These are phyloP conservation scores for Pneumocystis sp. DNA, from an alignment of 1,139 yeast genomes.

Conservation along the genomic window DNA sequence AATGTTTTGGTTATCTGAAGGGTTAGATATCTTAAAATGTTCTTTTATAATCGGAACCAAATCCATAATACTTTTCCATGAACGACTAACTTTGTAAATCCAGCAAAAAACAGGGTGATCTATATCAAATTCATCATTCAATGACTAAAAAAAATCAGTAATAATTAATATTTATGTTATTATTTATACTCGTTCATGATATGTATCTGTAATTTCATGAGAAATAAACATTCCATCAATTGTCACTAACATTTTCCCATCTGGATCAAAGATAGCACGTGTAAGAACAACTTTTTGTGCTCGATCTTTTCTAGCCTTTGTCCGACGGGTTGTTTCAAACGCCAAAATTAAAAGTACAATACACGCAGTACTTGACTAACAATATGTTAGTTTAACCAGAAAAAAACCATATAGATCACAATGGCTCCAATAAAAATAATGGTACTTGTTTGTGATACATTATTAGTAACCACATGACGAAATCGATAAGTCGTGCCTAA, in stretches of 20 bases:
- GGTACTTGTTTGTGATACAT: background rate
- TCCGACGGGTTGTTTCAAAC: background rate
- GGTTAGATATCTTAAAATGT: background rate
- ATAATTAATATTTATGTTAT: background rate
- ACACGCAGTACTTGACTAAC: conserved; percentile 2
- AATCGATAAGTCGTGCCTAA: conserved; percentile 2
- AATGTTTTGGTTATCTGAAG: background rate
- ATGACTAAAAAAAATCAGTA: background rate
- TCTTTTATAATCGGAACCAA: conserved; percentile 1
- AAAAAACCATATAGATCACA: background rate
- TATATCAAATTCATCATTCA: conserved; percentile 1
- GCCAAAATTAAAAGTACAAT: background rate
- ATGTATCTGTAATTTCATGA: conserved; percentile 2
- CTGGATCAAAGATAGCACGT: conserved; percentile 2
- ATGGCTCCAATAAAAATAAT: conserved; percentile 3
- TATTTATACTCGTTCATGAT: conserved; percentile 1
- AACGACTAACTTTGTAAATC: conserved; percentile 6
- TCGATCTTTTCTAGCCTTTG: conserved; percentile 1
- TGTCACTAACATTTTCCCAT: conserved; percentile 5
- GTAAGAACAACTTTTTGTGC: conserved; percentile 7
- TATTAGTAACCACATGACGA: background rate
- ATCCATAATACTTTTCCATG: conserved; percentile 2
- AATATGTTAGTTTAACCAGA: background rate
- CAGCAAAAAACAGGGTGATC: conserved; percentile 3
- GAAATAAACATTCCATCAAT: conserved; percentile 5